phyloP scores from a whole-genome alignment of 306 rosid species.

The Prosopis cineraria region DNA sequence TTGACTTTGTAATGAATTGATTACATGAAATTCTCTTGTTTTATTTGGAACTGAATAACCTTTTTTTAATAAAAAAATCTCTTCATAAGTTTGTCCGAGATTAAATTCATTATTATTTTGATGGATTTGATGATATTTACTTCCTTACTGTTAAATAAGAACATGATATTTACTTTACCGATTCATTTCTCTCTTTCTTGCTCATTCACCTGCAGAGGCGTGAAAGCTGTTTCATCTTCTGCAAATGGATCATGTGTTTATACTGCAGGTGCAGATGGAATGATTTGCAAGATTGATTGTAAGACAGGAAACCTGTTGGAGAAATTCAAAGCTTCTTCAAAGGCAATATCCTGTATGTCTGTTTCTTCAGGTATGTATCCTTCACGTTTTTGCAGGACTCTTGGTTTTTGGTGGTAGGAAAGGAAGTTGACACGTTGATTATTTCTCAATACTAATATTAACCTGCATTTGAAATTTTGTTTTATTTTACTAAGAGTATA shows the following conservation, averaged over 20 bases:
- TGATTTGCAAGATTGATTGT: slow-evolving; percentile 69
- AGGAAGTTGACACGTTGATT: slow-evolving; percentile 24
- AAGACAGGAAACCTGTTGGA: slow-evolving; percentile 71
- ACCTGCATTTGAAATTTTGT: not conserved
- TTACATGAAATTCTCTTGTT: not conserved
- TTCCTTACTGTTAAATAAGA: slow-evolving; percentile 16
- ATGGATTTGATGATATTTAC: slow-evolving; percentile 18
- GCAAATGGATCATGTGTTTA: slow-evolving; percentile 55
- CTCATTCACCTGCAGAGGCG: slow-evolving; percentile 66
- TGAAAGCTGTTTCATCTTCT: slow-evolving; percentile 70
- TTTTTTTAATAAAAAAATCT: not conserved
- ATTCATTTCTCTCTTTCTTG: slow-evolving; percentile 25
- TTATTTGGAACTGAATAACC: too few species aligned
- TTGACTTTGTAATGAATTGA: not conserved
- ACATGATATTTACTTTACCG: not conserved
- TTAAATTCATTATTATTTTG: not conserved
- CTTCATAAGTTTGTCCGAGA: not conserved
- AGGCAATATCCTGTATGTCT: slow-evolving; percentile 75
- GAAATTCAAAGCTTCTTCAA: slow-evolving; percentile 83
- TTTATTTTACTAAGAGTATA: not conserved
- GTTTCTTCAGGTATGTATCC: slow-evolving; percentile 71
- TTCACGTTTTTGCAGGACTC: slow-evolving; percentile 15
- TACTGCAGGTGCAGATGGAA: slow-evolving; percentile 90
- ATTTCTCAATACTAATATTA: slow-evolving; percentile 15
- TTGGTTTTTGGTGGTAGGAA: slow-evolving; percentile 21